These are phyloP conservation scores for Lagenidium giganteum DNA, from an alignment of 352 stramenopile species.

Conservation along the genomic window DNA sequence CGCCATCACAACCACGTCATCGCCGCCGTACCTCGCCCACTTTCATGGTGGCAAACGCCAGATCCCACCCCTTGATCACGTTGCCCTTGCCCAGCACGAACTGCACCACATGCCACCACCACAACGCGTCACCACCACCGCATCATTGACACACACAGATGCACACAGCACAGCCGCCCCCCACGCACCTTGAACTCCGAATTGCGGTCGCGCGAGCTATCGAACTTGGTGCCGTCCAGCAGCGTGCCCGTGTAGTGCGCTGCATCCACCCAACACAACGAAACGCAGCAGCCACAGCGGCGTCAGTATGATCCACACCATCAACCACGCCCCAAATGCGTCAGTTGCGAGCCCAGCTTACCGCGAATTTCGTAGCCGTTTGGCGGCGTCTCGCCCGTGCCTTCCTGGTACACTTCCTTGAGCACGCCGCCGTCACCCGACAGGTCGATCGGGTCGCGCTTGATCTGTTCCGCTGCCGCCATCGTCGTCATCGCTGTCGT, in stretches of 20 bases:
- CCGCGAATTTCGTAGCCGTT: conserved; percentile 80
- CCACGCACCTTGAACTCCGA: conserved; percentile 68
- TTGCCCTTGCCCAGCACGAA: conserved; percentile 86
- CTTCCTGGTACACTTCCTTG: conserved; percentile 90
- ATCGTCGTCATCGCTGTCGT: conserved; percentile 24
- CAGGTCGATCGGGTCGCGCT: conserved; percentile 51
- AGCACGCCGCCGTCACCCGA: conserved; percentile 88
- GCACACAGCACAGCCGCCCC: not conserved
- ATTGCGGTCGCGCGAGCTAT: conserved; percentile 89
- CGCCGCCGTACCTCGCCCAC: conserved; percentile 76
- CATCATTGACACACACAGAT: not conserved
- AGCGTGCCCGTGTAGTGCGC: conserved; percentile 96
- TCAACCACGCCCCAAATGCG: no score
- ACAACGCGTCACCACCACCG: conserved; percentile 1
- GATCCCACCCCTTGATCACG: conserved; percentile 87
- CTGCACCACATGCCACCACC: conserved; percentile 10
- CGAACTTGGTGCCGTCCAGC: conserved; percentile 93
- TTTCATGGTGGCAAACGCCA: conserved; percentile 92
- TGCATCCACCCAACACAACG: conserved; percentile 10
- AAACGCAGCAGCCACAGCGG: no score
- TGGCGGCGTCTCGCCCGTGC: conserved; percentile 73
- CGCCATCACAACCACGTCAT: not conserved
- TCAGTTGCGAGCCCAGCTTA: no score
- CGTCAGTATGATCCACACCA: no score
- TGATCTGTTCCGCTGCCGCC: conserved; percentile 23